Percentiles rank a stretch among this genome's conserved stretches.
These are phyloP conservation scores for Leishmania mexicana DNA, from an alignment of 208 protist species.

Conservation along the genomic window DNA sequence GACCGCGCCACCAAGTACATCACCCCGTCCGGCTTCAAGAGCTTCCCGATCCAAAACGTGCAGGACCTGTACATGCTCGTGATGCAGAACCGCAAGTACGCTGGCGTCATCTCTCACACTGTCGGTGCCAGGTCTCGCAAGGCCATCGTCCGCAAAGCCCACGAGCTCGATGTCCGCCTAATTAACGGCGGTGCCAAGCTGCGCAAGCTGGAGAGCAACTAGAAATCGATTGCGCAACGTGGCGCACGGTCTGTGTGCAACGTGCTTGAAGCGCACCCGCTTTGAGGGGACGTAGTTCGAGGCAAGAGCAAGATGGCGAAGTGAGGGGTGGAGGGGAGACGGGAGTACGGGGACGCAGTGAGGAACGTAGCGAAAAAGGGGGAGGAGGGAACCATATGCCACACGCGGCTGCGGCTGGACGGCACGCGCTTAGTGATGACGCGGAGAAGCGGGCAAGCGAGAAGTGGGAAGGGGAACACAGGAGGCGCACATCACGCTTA, in stretches of 20 bases:
- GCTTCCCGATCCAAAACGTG: constrained; percentile 96
- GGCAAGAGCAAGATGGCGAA: not conserved
- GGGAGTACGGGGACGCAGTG: not conserved
- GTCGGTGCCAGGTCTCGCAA: constrained; percentile 96
- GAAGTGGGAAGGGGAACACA: not conserved
- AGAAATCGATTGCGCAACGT: constrained; percentile 8
- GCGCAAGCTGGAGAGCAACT: constrained; percentile 85
- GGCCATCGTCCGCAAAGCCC: constrained; percentile 97
- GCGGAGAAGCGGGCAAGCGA: not conserved
- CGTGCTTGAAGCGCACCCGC: not conserved
- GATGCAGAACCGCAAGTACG: constrained; percentile 99
- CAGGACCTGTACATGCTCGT: constrained; percentile 99
- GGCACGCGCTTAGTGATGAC: not conserved
- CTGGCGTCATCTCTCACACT: constrained; percentile 97
- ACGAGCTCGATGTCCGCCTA: constrained; percentile 98
- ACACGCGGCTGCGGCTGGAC: not conserved
- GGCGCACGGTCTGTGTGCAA: constrained; percentile 2
- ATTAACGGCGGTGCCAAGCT: constrained; percentile 96
- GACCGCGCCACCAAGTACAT: constrained; percentile 97
- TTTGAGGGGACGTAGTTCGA: not conserved
- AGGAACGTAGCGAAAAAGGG: not conserved
- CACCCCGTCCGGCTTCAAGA: constrained; percentile 97
- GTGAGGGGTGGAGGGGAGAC: not conserved
- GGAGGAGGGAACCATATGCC: not conserved
- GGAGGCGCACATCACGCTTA: not conserved